Evolutionary conservation across 1,284 basidiomycete species (phyloP).

Genomic region (Boletellus sp.): DNA sequence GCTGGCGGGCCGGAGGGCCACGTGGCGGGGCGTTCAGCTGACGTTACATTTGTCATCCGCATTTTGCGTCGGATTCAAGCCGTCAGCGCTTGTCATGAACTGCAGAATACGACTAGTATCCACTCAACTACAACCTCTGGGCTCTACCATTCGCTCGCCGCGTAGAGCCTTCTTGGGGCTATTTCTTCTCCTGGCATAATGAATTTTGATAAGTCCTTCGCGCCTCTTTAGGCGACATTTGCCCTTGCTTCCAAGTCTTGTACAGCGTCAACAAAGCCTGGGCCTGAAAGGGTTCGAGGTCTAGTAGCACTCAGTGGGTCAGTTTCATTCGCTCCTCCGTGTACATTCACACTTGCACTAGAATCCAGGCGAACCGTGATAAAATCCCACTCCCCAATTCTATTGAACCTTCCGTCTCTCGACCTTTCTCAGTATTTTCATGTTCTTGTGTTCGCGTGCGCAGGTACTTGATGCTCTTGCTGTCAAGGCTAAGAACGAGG

Average conservation of each 20-base stretch:
- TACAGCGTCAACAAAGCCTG: too few relatives aligned
- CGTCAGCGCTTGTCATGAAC: too few relatives aligned
- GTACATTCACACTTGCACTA: too few relatives aligned
- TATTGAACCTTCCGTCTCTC: neutral
- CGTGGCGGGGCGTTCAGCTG: too few relatives aligned
- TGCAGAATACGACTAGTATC: too few relatives aligned
- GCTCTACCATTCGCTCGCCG: neutral
- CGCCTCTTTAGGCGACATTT: too few relatives aligned
- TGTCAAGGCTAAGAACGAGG: conserved; percentile 95
- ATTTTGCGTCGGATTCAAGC: too few relatives aligned
- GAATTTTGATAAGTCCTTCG: neutral
- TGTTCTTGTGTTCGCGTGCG: too few relatives aligned
- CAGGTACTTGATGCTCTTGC: too few relatives aligned
- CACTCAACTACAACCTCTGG: too few relatives aligned
- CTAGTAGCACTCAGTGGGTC: conserved; percentile 95
- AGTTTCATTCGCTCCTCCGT: conserved; percentile 29
- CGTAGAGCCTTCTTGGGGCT: conserved; percentile 12
- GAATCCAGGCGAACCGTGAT: conserved; percentile 90
- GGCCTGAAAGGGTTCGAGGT: conserved; percentile 88
- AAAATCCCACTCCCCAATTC: conserved; percentile 86
- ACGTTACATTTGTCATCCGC: too few relatives aligned
- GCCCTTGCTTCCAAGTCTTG: conserved; percentile 36
- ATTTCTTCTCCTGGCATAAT: neutral
- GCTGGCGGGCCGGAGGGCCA: too few relatives aligned
- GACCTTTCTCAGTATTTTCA: neutral